Conservation (phyloP, 1,284 basidiomycete genomes). For the Boletus sp. region DNA sequence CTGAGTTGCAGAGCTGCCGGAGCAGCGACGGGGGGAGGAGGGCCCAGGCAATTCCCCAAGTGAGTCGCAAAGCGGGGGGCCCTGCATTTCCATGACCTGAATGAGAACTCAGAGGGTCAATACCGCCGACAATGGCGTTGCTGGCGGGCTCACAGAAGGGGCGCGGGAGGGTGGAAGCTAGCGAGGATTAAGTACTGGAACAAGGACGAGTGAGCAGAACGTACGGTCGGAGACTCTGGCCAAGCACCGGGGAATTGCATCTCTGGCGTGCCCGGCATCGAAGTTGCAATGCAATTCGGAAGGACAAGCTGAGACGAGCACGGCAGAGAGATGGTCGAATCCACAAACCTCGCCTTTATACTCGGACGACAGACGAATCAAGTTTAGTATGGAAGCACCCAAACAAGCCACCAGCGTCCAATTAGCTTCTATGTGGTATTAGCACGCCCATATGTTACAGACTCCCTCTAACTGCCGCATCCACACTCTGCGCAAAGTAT, state of each 20-base stretch:
- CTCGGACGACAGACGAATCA: slow-evolving; percentile 17
- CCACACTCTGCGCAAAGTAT: slow-evolving; percentile 85
- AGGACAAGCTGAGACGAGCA: slow-evolving; percentile 2
- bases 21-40: slow-evolving; percentile 2
- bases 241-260: slow-evolving; percentile 26
- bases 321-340: slow-evolving; percentile 2
- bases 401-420: slow-evolving; percentile 20
- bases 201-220: slow-evolving; percentile 2
- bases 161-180: slow-evolving; percentile 1
- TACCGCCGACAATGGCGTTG: neutral
- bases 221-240: slow-evolving; percentile 20
- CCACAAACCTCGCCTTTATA: slow-evolving; percentile 21
- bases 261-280: slow-evolving; percentile 23
- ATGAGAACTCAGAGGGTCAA: neutral
- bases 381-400: slow-evolving; percentile 23
- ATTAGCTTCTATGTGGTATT: slow-evolving; percentile 28
- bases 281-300: slow-evolving; percentile 25
- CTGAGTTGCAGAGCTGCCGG: slow-evolving; percentile 12
- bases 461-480: slow-evolving; percentile 77
- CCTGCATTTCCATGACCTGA: slow-evolving; percentile 16
- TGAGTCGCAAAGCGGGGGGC: slow-evolving; percentile 12
- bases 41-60: slow-evolving; percentile 11
- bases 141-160: slow-evolving; percentile 7
- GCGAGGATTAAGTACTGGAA: neutral
- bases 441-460: slow-evolving; percentile 43